Evolutionary conservation across 495 filamentous ascomycete genomes (phyloP), one percentile per base, ranked within the genome.

Genomic region (Penicillium angulare): DNA sequence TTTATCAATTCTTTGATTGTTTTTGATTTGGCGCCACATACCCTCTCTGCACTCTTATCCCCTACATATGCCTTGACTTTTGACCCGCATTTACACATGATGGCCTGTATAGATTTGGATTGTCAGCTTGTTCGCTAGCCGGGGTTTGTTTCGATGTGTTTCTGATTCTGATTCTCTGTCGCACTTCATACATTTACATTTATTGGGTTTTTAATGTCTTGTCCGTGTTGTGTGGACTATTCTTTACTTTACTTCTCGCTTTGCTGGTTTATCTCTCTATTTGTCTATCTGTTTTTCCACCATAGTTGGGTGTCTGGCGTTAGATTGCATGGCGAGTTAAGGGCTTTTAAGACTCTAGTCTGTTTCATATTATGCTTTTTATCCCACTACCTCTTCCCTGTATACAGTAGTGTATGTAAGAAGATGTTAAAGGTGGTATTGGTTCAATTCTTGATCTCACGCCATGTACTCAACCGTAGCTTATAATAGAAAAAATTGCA

Each of bases 71-170:
- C 42, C 26, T 41, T 41, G 41, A 35, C 50, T 52, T 47, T 38
- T 42, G 47, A 48, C 50, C 49, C 51, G 53, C 57, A 60, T 63
- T 60, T 54, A 62, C 49, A 62, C 45, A 48, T 55, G 52, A 57
- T 38, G 55, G 55, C 53, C 46, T 63, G 59, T 55, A 66, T 66
- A 64, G 63, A 66, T 55, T 59, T 63, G 20, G 54, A 49, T 58
- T 50, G 39, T 53, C 47, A 53, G 52, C 52, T 46, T 32, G 45
- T 40, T 47, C 33, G 34, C 50, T 53, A 38, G 47, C 38, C 50
- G 50, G 52, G 50, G 52, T 49, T 44, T 62, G 12, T 39, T 50
- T 24, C n/a, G n/a, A n/a, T n/a, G n/a, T n/a, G n/a, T n/a, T 17
- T 49, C 56, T 43, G 16, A 32, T 49, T 47, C 42, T 64, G n/a